A percentile compares a stretch with the other conserved stretches of the same genome.
Evolutionary conservation across 2,329 filamentous ascomycete species (phyloP).

Genomic region (Trichoderma asperellum): DNA sequence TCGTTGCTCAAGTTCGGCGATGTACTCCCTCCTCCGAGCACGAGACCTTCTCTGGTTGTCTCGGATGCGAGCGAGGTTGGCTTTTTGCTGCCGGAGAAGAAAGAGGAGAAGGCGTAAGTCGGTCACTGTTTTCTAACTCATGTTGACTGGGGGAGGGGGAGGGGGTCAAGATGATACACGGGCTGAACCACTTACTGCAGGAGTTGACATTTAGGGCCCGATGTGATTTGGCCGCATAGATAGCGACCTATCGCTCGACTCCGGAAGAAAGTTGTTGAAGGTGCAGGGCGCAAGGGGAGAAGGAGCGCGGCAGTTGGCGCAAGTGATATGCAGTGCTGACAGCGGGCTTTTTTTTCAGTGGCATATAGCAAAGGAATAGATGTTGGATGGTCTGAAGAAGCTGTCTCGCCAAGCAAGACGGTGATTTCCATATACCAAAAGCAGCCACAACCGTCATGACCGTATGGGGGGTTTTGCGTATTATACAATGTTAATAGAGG

Average conservation of each 20-base stretch:
- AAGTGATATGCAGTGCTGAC: conserved; percentile 8
- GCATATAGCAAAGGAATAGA: conserved; percentile 23
- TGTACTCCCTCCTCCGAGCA: conserved; percentile 72
- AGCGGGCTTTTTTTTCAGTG: conserved; percentile 15
- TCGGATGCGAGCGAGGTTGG: conserved; percentile 61
- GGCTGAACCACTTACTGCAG: conserved; percentile 32
- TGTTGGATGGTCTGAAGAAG: conserved; percentile 24
- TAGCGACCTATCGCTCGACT: conserved; percentile 27
- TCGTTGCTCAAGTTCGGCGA: conserved; percentile 69
- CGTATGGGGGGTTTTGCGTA: not conserved
- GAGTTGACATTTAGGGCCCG: conserved; percentile 34
- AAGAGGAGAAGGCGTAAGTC: conserved; percentile 24
- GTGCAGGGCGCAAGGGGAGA: conserved; percentile 25
- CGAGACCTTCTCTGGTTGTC: conserved; percentile 80
- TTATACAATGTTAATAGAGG: conserved; percentile 6
- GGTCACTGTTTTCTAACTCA: conserved; percentile 7
- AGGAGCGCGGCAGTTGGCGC: conserved; percentile 1
- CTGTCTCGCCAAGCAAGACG: conserved; percentile 21
- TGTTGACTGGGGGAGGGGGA: conserved; percentile 31
- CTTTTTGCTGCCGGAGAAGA: conserved; percentile 41
- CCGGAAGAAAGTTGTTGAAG: conserved; percentile 18
- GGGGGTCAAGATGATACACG: conserved; percentile 18
- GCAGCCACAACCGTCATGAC: conserved; percentile 26
- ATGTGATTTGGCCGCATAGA: conserved; percentile 29
- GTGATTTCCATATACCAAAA: conserved; percentile 25